These are phyloP conservation scores for Starmerella davenportii DNA, from an alignment of 805 yeast genomes.

Conservation along the genomic window DNA sequence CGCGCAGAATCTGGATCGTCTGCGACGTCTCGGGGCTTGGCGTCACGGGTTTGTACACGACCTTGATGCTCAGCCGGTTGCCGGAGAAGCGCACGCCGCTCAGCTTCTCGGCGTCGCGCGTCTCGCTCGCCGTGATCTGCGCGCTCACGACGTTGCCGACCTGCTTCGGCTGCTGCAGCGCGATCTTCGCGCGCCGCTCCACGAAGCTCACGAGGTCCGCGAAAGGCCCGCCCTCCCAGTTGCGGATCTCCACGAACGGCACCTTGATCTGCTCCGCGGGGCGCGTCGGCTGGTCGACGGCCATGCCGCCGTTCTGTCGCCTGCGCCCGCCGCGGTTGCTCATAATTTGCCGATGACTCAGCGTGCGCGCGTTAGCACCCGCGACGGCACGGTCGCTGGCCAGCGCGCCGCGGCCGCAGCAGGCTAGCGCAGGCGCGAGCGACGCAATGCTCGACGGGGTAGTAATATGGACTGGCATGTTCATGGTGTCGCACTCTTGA, in stretches of 20 bases:
- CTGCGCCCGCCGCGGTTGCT: conserved; percentile 11
- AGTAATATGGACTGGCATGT: too few species aligned
- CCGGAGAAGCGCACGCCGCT: conserved; percentile 76
- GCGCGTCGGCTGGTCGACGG: conserved; percentile 19
- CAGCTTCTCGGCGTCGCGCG: conserved; percentile 40
- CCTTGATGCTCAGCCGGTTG: conserved; percentile 37
- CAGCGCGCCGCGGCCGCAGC: background rate
- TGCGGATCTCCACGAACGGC: conserved; percentile 37
- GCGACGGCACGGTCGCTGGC: background rate
- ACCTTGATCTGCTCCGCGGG: conserved; percentile 1
- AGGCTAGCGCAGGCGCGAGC: too few species aligned
- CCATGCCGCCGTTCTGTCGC: conserved; percentile 19
- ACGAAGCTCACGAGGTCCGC: conserved; percentile 54
- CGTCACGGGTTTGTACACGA: conserved; percentile 13
- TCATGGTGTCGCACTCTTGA: too few species aligned
- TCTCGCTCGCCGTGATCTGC: conserved; percentile 39
- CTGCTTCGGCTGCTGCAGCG: conserved; percentile 34
- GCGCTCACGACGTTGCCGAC: conserved; percentile 46
- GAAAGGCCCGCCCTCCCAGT: conserved; percentile 67
- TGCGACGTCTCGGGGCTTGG: conserved; percentile 7
- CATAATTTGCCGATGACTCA: background rate
- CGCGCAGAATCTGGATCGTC: conserved; percentile 46
- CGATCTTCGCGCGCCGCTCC: conserved; percentile 44
- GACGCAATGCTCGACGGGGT: too few species aligned
- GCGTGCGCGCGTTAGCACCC: background rate